A percentile compares a stretch with the other conserved stretches of the same genome.
Conservation (phyloP, 164 flowering plant genomes). For the Liriodendron chinense region DNA sequence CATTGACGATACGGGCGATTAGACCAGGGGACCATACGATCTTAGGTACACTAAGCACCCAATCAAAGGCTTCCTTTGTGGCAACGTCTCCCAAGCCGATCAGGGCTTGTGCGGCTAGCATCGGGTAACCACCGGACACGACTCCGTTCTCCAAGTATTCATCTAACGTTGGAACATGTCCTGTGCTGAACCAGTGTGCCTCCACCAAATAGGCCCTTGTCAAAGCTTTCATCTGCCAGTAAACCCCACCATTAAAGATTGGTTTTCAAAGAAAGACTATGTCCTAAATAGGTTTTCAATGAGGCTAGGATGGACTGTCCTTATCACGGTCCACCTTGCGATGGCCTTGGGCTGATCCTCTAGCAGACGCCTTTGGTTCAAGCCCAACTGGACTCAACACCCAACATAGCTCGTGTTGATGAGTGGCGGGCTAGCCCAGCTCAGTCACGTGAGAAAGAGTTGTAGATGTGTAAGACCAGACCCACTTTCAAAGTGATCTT, state of each 20-base stretch:
- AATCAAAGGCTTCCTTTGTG: constrained; percentile 8
- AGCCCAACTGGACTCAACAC: no score
- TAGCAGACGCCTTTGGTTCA: no score
- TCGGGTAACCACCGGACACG: not conserved
- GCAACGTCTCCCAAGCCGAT: constrained; percentile 5
- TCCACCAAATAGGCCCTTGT: constrained; percentile 4
- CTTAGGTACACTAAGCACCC: constrained; percentile 1
- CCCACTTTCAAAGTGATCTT: no score
- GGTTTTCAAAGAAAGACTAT: no score
- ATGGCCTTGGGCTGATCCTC: no score
- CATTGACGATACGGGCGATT: constrained; percentile 12
- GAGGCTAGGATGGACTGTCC: no score
- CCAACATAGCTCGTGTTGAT: no score
- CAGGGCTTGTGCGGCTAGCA: not conserved
- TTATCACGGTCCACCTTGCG: no score
- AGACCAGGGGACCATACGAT: not conserved
- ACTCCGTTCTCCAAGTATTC: constrained; percentile 7
- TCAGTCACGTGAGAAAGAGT: no score
- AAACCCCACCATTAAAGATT: not conserved
- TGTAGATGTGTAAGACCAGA: no score
- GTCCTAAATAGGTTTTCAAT: no score
- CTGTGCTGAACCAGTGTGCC: constrained; percentile 8
- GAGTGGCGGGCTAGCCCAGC: no score
- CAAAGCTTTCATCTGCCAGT: constrained; percentile 2
- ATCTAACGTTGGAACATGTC: constrained; percentile 8